A percentile compares a stretch with the other conserved stretches of the same genome.
Evolutionary conservation across 192 early-diverging fungal genomes (phyloP).

Genomic region (Backusella psychrophila): DNA sequence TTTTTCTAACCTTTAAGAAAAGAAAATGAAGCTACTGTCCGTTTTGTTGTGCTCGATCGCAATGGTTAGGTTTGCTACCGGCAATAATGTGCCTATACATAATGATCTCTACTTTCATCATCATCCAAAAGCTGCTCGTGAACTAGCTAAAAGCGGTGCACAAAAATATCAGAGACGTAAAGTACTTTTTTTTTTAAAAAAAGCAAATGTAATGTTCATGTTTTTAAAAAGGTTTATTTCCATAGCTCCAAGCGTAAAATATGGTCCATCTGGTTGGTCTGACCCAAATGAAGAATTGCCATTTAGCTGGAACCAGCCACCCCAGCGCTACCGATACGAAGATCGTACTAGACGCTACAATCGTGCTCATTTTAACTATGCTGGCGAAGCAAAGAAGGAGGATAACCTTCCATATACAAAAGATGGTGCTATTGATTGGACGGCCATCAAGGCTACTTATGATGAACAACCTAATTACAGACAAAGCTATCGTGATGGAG

Average conservation of each 20-base stretch:
- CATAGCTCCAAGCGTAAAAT: not conserved
- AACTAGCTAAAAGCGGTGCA: not conserved
- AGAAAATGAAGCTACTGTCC: not conserved
- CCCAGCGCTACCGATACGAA: not conserved
- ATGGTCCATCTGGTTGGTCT: not conserved
- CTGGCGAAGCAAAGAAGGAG: not conserved
- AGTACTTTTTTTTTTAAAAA: not conserved
- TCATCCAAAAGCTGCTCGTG: conserved; percentile 6
- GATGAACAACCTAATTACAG: not conserved
- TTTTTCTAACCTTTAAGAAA: not conserved
- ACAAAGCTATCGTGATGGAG: not conserved
- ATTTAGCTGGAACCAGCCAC: not conserved
- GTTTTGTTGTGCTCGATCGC: not conserved
- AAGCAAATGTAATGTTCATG: not conserved
- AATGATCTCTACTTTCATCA: conserved; percentile 18
- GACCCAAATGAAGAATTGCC: not conserved
- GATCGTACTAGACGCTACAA: not conserved
- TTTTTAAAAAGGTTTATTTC: not conserved
- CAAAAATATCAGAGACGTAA: not conserved
- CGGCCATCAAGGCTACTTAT: not conserved
- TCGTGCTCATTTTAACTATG: not conserved
- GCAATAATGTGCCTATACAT: not conserved
- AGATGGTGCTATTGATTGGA: conserved; percentile 7
- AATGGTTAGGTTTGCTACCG: not conserved
- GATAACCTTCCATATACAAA: not conserved